These are phyloP conservation scores for Talaromyces rugulosus DNA, from an alignment of 2,329 filamentous ascomycete species.

Conservation along the genomic window DNA sequence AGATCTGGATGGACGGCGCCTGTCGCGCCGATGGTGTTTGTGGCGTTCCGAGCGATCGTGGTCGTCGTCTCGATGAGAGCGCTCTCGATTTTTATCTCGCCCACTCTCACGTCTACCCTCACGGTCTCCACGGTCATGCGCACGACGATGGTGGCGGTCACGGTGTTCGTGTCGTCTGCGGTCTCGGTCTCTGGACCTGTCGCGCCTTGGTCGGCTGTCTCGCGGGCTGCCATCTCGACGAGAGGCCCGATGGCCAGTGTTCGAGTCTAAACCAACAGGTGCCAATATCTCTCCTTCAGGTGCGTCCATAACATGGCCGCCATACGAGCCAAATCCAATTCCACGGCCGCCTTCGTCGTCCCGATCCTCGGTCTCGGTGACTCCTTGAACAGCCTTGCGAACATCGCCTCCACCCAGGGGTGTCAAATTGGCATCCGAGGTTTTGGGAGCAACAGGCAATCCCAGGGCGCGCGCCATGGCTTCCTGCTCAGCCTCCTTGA, in stretches of 20 bases:
- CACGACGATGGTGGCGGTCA: slow-evolving; percentile 26
- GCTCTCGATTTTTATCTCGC: slow-evolving; percentile 1
- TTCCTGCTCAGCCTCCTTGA: slow-evolving; percentile 92
- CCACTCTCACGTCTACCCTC: slow-evolving; percentile 1
- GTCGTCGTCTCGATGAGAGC: not conserved
- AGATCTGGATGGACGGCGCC: slow-evolving; percentile 7
- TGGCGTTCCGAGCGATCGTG: slow-evolving; percentile 1
- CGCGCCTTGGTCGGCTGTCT: slow-evolving; percentile 16
- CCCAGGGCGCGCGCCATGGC: slow-evolving; percentile 81
- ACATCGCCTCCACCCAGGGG: slow-evolving; percentile 61
- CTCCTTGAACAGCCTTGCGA: slow-evolving; percentile 48
- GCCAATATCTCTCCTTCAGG: slow-evolving; percentile 24
- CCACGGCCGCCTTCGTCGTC: slow-evolving; percentile 27
- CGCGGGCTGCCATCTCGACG: slow-evolving; percentile 22
- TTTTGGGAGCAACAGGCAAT: slow-evolving; percentile 61
- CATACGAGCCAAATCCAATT: slow-evolving; percentile 30
- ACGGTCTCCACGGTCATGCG: slow-evolving; percentile 20
- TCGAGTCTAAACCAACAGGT: slow-evolving; percentile 20
- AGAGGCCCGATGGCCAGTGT: slow-evolving; percentile 21
- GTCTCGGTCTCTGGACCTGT: slow-evolving; percentile 45
- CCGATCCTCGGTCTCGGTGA: slow-evolving; percentile 25
- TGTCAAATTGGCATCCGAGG: slow-evolving; percentile 58
- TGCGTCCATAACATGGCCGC: slow-evolving; percentile 30
- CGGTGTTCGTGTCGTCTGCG: slow-evolving; percentile 30
- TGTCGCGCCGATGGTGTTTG: slow-evolving; percentile 2